Percentiles rank a stretch among this genome's conserved stretches.
phyloP scores from a whole-genome alignment of 495 filamentous ascomycete species.

The Lasiosphaeris hirsuta region DNA sequence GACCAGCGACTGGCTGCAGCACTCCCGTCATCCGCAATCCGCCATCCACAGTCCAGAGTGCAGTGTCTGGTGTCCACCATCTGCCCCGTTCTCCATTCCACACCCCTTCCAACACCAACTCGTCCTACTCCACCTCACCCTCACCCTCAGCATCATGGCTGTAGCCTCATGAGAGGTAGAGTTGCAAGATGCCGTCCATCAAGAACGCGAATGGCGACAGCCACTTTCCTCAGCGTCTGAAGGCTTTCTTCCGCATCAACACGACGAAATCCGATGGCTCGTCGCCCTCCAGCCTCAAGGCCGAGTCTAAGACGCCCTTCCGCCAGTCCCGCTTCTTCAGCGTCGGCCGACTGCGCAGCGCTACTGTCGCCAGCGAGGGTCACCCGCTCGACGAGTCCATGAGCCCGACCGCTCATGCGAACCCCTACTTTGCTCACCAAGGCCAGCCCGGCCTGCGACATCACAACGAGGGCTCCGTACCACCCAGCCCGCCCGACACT shows the following conservation, averaged over 20 bases:
- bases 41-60: too few relatives aligned
- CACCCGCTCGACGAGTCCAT: constrained; percentile 83
- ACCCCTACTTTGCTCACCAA: constrained; percentile 96
- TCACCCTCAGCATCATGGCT: constrained; percentile 27
- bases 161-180: constrained; percentile 25
- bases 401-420: constrained; percentile 90
- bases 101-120: neutral
- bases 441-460: constrained; percentile 89
- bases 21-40: too few relatives aligned
- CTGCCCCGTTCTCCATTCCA: neutral
- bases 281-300: constrained; percentile 37
- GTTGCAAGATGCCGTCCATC: constrained; percentile 35
- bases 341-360: constrained; percentile 72
- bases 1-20: too few relatives aligned
- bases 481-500: constrained; percentile 92
- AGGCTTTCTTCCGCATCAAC: constrained; percentile 98
- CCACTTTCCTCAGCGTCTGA: constrained; percentile 85
- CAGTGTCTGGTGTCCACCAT: neutral
- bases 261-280: constrained; percentile 37
- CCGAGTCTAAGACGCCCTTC: constrained; percentile 62
- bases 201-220: constrained; percentile 43
- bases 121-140: neutral
- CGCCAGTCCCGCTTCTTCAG: constrained; percentile 81
- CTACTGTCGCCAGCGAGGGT: constrained; percentile 90
- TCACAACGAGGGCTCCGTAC: constrained; percentile 92